Base-by-base conservation (phyloP, 73 alveolate genomes). In the Diophrys appendiculata region DNA sequence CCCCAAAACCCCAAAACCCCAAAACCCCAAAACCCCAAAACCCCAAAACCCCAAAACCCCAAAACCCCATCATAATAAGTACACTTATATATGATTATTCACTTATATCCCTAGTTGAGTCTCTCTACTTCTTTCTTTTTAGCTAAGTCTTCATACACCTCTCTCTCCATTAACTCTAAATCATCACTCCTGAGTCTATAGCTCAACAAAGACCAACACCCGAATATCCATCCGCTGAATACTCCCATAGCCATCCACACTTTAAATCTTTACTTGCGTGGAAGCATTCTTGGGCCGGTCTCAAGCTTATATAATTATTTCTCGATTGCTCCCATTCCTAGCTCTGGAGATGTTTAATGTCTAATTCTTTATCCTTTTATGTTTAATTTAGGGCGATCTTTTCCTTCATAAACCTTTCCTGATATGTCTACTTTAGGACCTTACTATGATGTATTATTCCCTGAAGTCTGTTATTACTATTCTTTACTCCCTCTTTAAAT, bases 81-180 rank as follows among this genome's bases (percentile, higher is more conserved):
- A n/a, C n/a, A n/a, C n/a, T 43, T 5, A 43, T 43, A 18, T 11
- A 11, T 43, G n/a, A 43, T 43, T 18, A 43, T 11, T 43, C 60
- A 43, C 60, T 43, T 43, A 43, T 43, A 43, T 18, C 60, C 60
- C 18, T 43, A 18, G 18, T 43, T 43, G n/a, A 76, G 53, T 34
- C 84, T 72, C 52, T 86, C 93, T 5, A 86, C 87, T 67, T 86
- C 90, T 67, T 74, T 78, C 79, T 86, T 86, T 83, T 80, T 79
- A 14, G 84, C 35, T 1, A 86, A 79, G 60, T 86, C 93, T 34
- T 79, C 89, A 60, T 86, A 86, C 22, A 86, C 93, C 54, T 86
- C 93, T 65, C 93, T 71, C 73, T 86, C 93, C 93, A 86, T 86
- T 23, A 86, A 55, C 79, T 86, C 93, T 54, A 86, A 71, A 69